Percentiles rank a stretch among this genome's conserved stretches.
Conservation (phyloP, 1,284 basidiomycete genomes). For the Apiotrichum veenhuisii region DNA sequence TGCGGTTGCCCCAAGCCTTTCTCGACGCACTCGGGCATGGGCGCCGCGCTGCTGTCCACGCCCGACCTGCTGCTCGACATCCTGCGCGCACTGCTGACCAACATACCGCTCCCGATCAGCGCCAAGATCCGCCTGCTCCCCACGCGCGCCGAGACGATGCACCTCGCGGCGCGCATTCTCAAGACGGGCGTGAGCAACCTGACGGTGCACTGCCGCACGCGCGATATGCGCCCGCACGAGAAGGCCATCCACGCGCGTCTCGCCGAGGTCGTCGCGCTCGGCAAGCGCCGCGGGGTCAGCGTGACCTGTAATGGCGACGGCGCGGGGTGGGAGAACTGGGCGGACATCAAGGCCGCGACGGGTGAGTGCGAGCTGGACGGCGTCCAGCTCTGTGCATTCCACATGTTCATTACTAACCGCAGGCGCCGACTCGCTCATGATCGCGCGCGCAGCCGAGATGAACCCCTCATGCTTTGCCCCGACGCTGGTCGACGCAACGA, state of each 20-base stretch:
- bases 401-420: not conserved
- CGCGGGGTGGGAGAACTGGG: conserved; percentile 70
- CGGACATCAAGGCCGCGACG: conserved; percentile 67
- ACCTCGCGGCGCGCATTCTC: conserved; percentile 79
- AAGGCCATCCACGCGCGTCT: conserved; percentile 74
- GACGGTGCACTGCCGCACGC: conserved; percentile 93
- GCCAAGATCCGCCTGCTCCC: conserved; percentile 90
- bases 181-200: conserved; percentile 82
- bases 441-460: conserved; percentile 87
- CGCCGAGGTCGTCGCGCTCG: conserved; percentile 72
- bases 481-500: conserved; percentile 62
- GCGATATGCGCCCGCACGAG: conserved; percentile 84
- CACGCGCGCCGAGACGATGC: conserved; percentile 77
- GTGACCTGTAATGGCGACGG: conserved; percentile 96
- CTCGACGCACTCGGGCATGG: conserved; percentile 93
- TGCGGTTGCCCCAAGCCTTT: conserved; percentile 90
- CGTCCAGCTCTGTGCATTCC: not conserved
- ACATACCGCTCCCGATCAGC: conserved; percentile 77
- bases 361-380: conserved; percentile 52
- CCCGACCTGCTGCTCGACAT: conserved; percentile 88
- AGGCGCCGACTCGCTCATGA: conserved; percentile 92
- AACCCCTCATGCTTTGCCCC: conserved; percentile 85
- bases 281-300: conserved; percentile 59
- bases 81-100: conserved; percentile 66
- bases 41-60: conserved; percentile 86